phyloP scores from a whole-genome alignment of 371 early-diverging fungal species.

The Mycotypha africana region DNA sequence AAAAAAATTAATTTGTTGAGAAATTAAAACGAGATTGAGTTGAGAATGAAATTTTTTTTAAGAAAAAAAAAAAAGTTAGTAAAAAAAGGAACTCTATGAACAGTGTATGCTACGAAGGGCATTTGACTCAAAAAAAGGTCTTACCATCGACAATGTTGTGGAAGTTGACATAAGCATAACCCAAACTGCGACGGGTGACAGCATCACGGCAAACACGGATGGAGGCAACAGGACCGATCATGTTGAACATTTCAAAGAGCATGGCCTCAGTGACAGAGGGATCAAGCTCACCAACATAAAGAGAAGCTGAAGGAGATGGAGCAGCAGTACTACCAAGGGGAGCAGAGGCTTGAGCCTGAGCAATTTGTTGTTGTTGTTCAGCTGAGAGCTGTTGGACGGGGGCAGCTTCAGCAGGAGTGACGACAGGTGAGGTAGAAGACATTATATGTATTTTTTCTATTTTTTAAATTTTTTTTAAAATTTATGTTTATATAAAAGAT shows the following conservation, averaged over 20 bases:
- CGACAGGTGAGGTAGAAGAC: conserved; percentile 51
- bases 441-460: conserved; percentile 35
- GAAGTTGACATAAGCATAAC: conserved; percentile 98
- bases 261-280: conserved; percentile 95
- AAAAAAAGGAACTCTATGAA: conserved; percentile 1
- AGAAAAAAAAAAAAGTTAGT: conserved; percentile 3
- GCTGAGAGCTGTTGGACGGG: conserved; percentile 40
- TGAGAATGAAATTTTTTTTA: neutral
- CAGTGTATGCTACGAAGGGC: too few species aligned
- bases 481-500: conserved; percentile 22
- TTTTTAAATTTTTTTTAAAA: conserved; percentile 44
- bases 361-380: conserved; percentile 60
- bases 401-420: conserved; percentile 45
- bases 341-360: conserved; percentile 46
- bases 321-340: conserved; percentile 35
- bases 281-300: conserved; percentile 91
- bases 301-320: conserved; percentile 64
- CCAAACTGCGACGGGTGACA: conserved; percentile 93
- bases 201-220: conserved; percentile 98
- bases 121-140: conserved; percentile 1
- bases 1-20: neutral
- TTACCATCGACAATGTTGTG: conserved; percentile 71
- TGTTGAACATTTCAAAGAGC: conserved; percentile 95
- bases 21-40: too few species aligned
- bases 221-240: conserved; percentile 93